Base-by-base conservation (phyloP, 768 basidiomycete species). In the Suillus brevipes region DNA sequence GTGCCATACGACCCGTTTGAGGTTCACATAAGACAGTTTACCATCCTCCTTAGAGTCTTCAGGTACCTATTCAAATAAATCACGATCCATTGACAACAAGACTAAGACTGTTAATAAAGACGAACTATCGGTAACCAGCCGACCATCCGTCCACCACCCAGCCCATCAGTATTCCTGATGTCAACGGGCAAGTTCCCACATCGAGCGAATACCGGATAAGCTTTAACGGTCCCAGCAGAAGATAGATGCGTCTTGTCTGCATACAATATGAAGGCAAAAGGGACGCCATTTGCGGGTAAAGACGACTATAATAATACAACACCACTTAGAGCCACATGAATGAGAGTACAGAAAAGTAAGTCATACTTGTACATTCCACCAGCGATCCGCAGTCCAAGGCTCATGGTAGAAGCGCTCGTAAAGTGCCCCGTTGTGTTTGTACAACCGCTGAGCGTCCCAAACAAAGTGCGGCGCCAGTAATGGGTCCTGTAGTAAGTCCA, bases 211-310 rank as follows among this genome's bases (percentile, higher is more conserved):
- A 80, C 76, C 0, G 78, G 80, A 62, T 81, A 78, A 0, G 73
- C 80, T 64, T 80, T 79, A 38, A 69, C 71, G 0, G 76, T 78
- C 0, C 80, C 78, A 64, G 78, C 78, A 2, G 75, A 73, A 6
- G 78, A 81, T 0, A 81, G 69, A 9, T 74, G 67, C 1, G 77
- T 76, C 56, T 81, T 82, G 67, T 82, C 79, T 10, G 80, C 78
- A 72, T 81, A 81, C 0, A 82, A 47, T 31, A 80, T 76, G 20
- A 78, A 70, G 7, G 65, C 65, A 16, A 79, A 68, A 0, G 78
- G 76, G 16, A 72, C 71, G 0, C 68, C 75, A 20, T 67, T 45
- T 31, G 47, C 23, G 9, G 43, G 42, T 50, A 63, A 47, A 28
- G 25, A 34, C 0, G 56, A 63, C 45, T 65, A 42, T 31, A 34